A percentile compares a stretch with the other conserved stretches of the same genome.
phyloP scores from a whole-genome alignment of 306 rosid species.

The Trifolium dubium region DNA sequence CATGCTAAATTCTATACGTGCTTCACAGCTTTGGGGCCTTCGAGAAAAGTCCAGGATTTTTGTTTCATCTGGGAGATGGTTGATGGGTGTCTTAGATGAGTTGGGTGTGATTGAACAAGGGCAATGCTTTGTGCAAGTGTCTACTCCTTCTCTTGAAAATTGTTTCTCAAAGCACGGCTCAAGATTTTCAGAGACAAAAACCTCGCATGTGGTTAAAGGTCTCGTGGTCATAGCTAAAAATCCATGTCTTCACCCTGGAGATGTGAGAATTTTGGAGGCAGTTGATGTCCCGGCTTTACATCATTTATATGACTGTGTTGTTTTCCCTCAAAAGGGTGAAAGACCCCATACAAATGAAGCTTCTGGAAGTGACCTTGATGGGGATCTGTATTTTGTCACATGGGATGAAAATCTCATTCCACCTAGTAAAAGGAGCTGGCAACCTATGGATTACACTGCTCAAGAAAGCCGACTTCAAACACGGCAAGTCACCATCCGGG shows the following conservation, averaged over 20 bases:
- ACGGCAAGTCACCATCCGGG: conserved; percentile 51
- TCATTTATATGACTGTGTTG: conserved; percentile 81
- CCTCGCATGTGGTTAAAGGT: conserved; percentile 64
- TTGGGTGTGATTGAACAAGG: conserved; percentile 71
- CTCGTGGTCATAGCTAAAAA: conserved; percentile 77
- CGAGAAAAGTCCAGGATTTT: conserved; percentile 87
- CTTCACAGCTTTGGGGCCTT: conserved; percentile 84
- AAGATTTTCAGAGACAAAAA: conserved; percentile 56
- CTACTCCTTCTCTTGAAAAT: conserved; percentile 71
- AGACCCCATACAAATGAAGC: conserved; percentile 94
- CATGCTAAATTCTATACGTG: conserved; percentile 74
- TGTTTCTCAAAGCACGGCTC: conserved; percentile 91
- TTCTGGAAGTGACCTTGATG: conserved; percentile 97
- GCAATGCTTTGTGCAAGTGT: conserved; percentile 83
- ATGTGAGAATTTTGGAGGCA: conserved; percentile 82
- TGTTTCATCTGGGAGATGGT: conserved; percentile 83
- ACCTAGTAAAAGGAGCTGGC: conserved; percentile 81
- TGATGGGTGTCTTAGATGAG: conserved; percentile 90
- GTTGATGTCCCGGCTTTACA: conserved; percentile 76
- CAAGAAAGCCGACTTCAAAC: conserved; percentile 43
- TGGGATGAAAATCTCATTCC: conserved; percentile 90
- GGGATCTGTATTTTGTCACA: conserved; percentile 90
- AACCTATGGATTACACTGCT: conserved; percentile 70
- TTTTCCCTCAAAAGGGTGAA: conserved; percentile 91
- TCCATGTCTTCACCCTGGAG: conserved; percentile 97